Conservation (phyloP, 208 protist genomes). For the Porcisia deanei region DNA sequence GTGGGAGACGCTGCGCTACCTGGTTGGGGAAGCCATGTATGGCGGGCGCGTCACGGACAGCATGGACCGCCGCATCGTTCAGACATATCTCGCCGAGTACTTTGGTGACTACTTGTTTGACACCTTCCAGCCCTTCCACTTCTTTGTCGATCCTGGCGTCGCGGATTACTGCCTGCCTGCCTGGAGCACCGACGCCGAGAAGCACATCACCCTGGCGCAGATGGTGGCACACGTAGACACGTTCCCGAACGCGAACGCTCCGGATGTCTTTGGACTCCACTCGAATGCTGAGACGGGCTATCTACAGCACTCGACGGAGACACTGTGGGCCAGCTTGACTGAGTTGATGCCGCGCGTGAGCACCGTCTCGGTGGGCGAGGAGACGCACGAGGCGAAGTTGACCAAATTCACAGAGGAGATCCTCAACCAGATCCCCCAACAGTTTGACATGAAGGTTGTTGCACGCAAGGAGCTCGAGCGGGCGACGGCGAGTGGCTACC, state of each 20-base stretch:
- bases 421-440: slow-evolving; percentile 88
- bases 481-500: slow-evolving; percentile 60
- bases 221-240: slow-evolving; percentile 93
- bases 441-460: slow-evolving; percentile 91
- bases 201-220: slow-evolving; percentile 69
- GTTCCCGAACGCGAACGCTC: slow-evolving; percentile 94
- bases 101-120: slow-evolving; percentile 99
- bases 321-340: slow-evolving; percentile 95
- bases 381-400: slow-evolving; percentile 90
- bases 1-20: slow-evolving; percentile 98
- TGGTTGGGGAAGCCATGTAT: slow-evolving; percentile 99
- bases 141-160: slow-evolving; percentile 91
- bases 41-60: slow-evolving; percentile 98
- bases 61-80: slow-evolving; percentile 98
- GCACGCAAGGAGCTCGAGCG: slow-evolving; percentile 70
- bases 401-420: slow-evolving; percentile 90
- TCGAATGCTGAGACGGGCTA: slow-evolving; percentile 99
- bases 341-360: slow-evolving; percentile 95
- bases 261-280: slow-evolving; percentile 99
- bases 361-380: slow-evolving; percentile 46
- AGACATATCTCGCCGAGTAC: slow-evolving; percentile 99
- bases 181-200: slow-evolving; percentile 65
- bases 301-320: slow-evolving; percentile 92
- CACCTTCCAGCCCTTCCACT: slow-evolving; percentile 98
- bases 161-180: slow-evolving; percentile 93